phyloP scores from a whole-genome alignment of 2,329 filamentous ascomycete species.

The Nakataea oryzae region DNA sequence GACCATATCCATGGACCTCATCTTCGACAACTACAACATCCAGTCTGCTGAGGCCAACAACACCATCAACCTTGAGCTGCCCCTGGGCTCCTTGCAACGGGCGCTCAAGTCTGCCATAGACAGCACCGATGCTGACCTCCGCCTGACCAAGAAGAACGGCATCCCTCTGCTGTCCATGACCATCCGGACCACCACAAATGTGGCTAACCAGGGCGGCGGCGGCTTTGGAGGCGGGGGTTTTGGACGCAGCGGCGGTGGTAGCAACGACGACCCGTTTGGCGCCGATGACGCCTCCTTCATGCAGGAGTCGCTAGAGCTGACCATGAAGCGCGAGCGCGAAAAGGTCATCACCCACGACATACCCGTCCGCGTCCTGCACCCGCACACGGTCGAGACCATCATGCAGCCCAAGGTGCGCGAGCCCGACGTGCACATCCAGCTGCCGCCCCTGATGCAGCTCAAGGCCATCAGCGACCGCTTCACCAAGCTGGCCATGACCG shows the following conservation, averaged over 20 bases:
- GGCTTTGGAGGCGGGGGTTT: slow-evolving; percentile 28
- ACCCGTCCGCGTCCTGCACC: slow-evolving; percentile 81
- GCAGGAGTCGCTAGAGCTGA: slow-evolving; percentile 41
- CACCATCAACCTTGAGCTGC: slow-evolving; percentile 92
- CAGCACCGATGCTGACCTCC: slow-evolving; percentile 71
- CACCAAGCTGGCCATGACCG: slow-evolving; percentile 65
- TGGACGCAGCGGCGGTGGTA: slow-evolving; percentile 12
- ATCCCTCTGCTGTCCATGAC: slow-evolving; percentile 82
- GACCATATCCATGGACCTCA: slow-evolving; percentile 60
- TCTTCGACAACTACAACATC: slow-evolving; percentile 78
- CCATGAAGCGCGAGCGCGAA: slow-evolving; percentile 61
- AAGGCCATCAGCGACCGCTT: slow-evolving; percentile 94
- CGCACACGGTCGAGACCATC: slow-evolving; percentile 77
- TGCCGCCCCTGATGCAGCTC: slow-evolving; percentile 78
- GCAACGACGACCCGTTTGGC: slow-evolving; percentile 26
- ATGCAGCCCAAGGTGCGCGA: slow-evolving; percentile 87
- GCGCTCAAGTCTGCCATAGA: slow-evolving; percentile 84
- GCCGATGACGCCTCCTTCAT: slow-evolving; percentile 34
- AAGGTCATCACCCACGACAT: slow-evolving; percentile 93
- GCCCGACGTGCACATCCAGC: slow-evolving; percentile 85
- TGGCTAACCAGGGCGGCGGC: slow-evolving; percentile 4
- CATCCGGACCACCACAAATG: slow-evolving; percentile 66
- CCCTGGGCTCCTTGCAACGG: slow-evolving; percentile 75
- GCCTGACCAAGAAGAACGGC: slow-evolving; percentile 86
- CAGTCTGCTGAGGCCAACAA: slow-evolving; percentile 75